Evolutionary conservation across 345 rosid species (phyloP).

Genomic region (Syzygium oleosum): DNA sequence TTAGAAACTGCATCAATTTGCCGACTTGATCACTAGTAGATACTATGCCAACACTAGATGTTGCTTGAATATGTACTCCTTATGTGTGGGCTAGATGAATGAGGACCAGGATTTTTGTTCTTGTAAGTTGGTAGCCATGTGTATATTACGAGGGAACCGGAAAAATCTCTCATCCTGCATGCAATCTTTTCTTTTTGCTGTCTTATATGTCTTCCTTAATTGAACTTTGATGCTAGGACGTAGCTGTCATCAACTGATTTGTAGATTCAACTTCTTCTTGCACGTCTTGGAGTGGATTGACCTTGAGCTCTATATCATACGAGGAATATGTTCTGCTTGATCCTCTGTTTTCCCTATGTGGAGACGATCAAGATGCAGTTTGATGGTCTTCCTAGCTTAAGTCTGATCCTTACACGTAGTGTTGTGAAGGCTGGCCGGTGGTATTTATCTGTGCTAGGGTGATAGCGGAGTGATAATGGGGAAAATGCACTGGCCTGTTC

Average conservation of each 20-base stretch:
- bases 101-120: background rate
- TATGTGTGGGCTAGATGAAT: background rate
- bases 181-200: background rate
- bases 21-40: background rate
- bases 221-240: background rate
- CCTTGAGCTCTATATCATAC: background rate
- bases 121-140: background rate
- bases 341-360: background rate
- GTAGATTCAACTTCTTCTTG: background rate
- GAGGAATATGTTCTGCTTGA: background rate
- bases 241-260: background rate
- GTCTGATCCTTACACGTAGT: background rate
- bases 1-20: background rate
- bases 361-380: background rate
- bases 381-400: background rate
- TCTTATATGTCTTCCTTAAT: background rate
- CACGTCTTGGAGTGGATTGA: background rate
- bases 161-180: background rate
- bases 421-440: background rate
- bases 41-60: background rate
- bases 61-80: background rate
- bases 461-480: background rate
- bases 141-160: background rate
- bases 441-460: background rate
- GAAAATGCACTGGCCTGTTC: background rate